Base-by-base conservation (phyloP, 495 filamentous ascomycete species). In the Hypoxylon lienhwacheense region DNA sequence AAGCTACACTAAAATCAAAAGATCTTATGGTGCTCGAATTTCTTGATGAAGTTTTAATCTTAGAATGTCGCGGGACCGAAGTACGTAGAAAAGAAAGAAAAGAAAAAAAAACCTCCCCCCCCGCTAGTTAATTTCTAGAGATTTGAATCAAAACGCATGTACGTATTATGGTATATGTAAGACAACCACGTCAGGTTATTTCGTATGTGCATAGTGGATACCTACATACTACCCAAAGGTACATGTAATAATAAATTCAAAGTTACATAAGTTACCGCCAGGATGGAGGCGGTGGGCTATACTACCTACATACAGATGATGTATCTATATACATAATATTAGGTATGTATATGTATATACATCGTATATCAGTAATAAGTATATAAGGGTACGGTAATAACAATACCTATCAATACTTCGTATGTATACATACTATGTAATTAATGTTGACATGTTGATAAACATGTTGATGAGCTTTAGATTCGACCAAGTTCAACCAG, bases 401-500 rank as follows among this genome's bases (percentile, higher is more conserved):
- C 28, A 31, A n/a, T 31, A 31, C 28, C 12, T 31, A n/a, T 8
- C 28, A 11, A 31, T 31, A 31, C 28, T 7, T n/a, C 28, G 10
- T n/a, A 31, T 31, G 21, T n/a, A 21, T 7, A 19, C 10, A 42
- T 16, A 44, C 5, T 43, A 41, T 22, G 17, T 41, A 19, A 29
- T 48, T 22, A 17, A 35, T 21, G n/a, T 21, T 41, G 37, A 41
- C 25, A 41, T 12, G 10, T 14, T 40, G 36, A 39, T 46, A 41
- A 44, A 41, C n/a, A 43, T 53, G 55, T 36, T 48, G 43, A 44
- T 53, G 44, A 45, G 37, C 37, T 43, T 37, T 39, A 32, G 39
- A 19, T 29, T 55, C 54, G 40, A 46, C 32, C 32, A 31, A 43
- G 42, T 34, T 47, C 45, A 53, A 52, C 25, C 40, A 32, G 14